Percentiles rank a stretch among this genome's conserved stretches.
These are phyloP conservation scores for Suhomyces emberorum DNA, from an alignment of 805 yeast genomes.

Conservation along the genomic window DNA sequence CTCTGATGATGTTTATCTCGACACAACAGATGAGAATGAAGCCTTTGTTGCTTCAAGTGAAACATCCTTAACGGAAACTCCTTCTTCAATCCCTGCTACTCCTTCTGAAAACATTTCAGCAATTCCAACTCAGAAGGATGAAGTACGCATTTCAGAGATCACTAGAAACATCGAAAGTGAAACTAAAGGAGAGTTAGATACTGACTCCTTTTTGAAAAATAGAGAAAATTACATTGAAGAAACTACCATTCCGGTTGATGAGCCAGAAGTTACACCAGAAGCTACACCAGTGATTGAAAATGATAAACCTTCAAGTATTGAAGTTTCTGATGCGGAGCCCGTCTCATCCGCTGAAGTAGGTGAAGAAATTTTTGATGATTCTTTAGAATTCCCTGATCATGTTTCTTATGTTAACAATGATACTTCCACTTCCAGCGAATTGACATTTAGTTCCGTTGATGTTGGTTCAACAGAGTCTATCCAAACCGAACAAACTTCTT, in stretches of 20 bases:
- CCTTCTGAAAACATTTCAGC: background rate
- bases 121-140: constrained; percentile 7
- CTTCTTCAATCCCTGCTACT: background rate
- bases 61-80: background rate
- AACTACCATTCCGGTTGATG: too few species aligned
- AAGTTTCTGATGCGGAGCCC: constrained; percentile 1
- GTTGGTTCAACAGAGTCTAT: too few species aligned
- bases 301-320: constrained; percentile 1
- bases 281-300: too few species aligned
- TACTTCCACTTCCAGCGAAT: too few species aligned
- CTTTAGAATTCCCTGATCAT: too few species aligned
- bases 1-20: constrained; percentile 7
- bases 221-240: constrained; percentile 1
- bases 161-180: constrained; percentile 15
- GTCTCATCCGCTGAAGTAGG: too few species aligned
- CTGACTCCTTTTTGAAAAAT: constrained; percentile 12
- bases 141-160: constrained; percentile 12
- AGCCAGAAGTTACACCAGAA: too few species aligned
- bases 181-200: constrained; percentile 14
- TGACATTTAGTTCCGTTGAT: too few species aligned
- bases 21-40: constrained; percentile 3
- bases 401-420: too few species aligned
- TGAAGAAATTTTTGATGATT: constrained; percentile 5
- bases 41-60: too few species aligned
- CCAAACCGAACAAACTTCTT: too few species aligned